Evolutionary conservation across 805 yeast species (phyloP), one percentile per base, ranked within the genome.

Genomic region (Sungouiozyma intestinalis): DNA sequence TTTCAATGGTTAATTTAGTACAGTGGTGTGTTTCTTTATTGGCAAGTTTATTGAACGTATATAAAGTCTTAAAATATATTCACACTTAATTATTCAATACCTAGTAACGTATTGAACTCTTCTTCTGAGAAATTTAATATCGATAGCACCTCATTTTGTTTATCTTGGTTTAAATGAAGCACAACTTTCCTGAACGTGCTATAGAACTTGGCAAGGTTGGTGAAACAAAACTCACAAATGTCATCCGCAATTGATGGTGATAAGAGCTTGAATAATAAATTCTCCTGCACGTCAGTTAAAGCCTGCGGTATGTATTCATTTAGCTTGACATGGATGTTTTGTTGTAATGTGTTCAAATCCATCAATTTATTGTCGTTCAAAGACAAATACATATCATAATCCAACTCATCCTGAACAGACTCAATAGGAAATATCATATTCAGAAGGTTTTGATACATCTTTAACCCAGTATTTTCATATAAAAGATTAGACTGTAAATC

Each of bases 381-480:
- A 1, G 88, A 81, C 44, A 76, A 66, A 57, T 83, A 84, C 54
- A 81, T 69, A 17, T 76, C 71, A 24, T 74, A 76, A 41, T 81
- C 73, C 20, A 77, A 76, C 40, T 77, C 83, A 40, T 67, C 69
- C 48, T 66, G 60, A 7, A 69, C 65, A 27, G 68, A 65, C 17
- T 64, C 69, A 16, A 80, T 59, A 13, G 83, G 81, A 58, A 75
- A 78, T n/a, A 83, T 79, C 81, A 82, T 77, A 52, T 79, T 79
- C 44, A 81, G 66, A 39, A 82, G 59, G 53, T 80, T 82, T 55
- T 69, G 76, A 49, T 73, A 76, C 42, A 80, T 74, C n/a, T 65
- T 66, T 27, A 82, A 58, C 0, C 74, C 74, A 18, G 84, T 73
- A 34, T 69, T 72, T 15, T 65, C 61, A 33, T 82, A 60, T 14